Percentiles rank a stretch among this genome's conserved stretches.
Evolutionary conservation across 2,329 filamentous ascomycete species (phyloP).

Genomic region (Colletotrichum sp.): DNA sequence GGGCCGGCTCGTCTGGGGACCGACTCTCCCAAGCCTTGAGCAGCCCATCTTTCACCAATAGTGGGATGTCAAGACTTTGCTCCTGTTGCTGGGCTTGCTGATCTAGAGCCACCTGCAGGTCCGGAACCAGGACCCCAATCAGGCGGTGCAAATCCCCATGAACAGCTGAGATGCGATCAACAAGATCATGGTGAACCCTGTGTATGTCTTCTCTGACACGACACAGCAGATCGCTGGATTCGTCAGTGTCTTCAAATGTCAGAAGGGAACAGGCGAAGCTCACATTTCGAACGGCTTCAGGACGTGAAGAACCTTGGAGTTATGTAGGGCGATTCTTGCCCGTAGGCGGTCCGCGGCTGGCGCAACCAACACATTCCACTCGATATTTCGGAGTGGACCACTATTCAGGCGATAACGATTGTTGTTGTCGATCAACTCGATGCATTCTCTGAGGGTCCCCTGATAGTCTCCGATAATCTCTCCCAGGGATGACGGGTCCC

Average conservation of each 20-base stretch:
- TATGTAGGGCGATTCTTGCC: constrained; percentile 35
- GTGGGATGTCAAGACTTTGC: constrained; percentile 22
- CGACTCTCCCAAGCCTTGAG: background rate
- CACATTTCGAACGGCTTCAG: constrained; percentile 42
- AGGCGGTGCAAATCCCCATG: constrained; percentile 22
- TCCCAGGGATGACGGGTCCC: constrained; percentile 22
- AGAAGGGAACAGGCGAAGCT: background rate
- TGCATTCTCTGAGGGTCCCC: constrained; percentile 35
- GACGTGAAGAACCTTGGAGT: constrained; percentile 35
- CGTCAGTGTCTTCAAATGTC: background rate
- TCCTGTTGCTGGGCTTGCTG: constrained; percentile 11
- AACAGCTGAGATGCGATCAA: constrained; percentile 13
- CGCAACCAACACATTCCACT: constrained; percentile 40
- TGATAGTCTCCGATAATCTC: constrained; percentile 36
- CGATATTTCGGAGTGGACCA: constrained; percentile 34
- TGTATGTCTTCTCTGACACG: constrained; percentile 28
- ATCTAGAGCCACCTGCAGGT: constrained; percentile 21
- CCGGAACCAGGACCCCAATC: constrained; percentile 24
- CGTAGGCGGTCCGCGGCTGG: constrained; percentile 35
- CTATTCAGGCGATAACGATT: constrained; percentile 28
- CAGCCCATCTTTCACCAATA: constrained; percentile 23
- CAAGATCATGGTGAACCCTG: constrained; percentile 22
- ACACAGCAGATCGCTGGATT: constrained; percentile 34
- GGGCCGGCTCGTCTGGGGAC: background rate
- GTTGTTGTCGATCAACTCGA: constrained; percentile 31